These are phyloP conservation scores for Exophiala phaeomuriformis DNA, from an alignment of 2,329 filamentous ascomycete species.

Conservation along the genomic window DNA sequence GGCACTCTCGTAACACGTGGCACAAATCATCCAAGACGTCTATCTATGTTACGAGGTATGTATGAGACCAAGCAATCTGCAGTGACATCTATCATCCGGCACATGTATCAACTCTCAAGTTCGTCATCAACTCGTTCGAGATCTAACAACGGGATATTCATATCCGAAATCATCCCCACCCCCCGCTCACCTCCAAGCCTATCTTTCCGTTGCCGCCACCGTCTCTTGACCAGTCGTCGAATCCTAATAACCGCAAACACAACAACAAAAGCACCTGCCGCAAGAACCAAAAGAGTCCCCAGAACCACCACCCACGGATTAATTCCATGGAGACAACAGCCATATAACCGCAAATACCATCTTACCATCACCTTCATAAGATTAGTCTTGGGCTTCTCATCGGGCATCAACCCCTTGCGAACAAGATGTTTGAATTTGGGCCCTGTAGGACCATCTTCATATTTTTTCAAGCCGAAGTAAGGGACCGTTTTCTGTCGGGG, in stretches of 20 bases:
- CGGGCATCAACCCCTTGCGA: slow-evolving; percentile 62
- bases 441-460: slow-evolving; percentile 78
- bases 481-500: slow-evolving; percentile 64
- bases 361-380: slow-evolving; percentile 17
- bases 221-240: slow-evolving; percentile 1
- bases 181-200: not conserved
- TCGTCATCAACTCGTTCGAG: not conserved
- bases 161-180: not conserved
- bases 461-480: slow-evolving; percentile 88
- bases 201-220: not conserved
- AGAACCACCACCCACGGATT: slow-evolving; percentile 18
- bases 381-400: slow-evolving; percentile 32
- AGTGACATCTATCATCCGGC: too few relatives aligned
- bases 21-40: too few relatives aligned
- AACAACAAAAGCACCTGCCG: not conserved
- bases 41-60: too few relatives aligned
- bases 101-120: not conserved
- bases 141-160: not conserved
- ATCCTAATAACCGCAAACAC: slow-evolving; percentile 9
- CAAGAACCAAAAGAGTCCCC: slow-evolving; percentile 2
- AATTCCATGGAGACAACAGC: slow-evolving; percentile 16
- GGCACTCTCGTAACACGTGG: too few relatives aligned
- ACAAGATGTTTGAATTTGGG: slow-evolving; percentile 80
- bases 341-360: slow-evolving; percentile 17
- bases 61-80: too few relatives aligned